These are phyloP conservation scores for Barnettozyma siamensis DNA, from an alignment of 805 yeast genomes.

Conservation along the genomic window DNA sequence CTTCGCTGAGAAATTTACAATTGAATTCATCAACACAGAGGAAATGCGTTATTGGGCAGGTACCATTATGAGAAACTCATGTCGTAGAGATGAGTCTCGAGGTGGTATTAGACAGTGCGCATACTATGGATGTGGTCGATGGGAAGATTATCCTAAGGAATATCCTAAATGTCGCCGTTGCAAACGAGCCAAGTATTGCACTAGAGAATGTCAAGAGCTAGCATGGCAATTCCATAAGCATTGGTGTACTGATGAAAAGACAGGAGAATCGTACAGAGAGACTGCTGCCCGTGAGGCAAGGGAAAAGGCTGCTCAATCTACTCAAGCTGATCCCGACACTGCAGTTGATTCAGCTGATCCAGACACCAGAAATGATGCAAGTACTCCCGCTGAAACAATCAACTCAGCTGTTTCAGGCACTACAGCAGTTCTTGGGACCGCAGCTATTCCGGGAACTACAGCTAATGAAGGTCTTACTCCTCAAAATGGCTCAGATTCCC, in stretches of 20 bases:
- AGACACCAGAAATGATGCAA: too few species aligned
- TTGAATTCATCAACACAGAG: slow-evolving; percentile 52
- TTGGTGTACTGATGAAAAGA: too few species aligned
- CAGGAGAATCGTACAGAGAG: too few species aligned
- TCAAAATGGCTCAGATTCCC: too few species aligned
- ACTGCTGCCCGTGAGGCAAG: too few species aligned
- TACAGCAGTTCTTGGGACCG: too few species aligned
- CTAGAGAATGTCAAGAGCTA: slow-evolving; percentile 82
- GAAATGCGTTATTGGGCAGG: slow-evolving; percentile 96
- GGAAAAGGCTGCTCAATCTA: too few species aligned
- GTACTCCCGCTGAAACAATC: too few species aligned
- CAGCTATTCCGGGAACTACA: too few species aligned
- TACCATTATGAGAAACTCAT: slow-evolving; percentile 94
- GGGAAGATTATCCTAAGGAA: slow-evolving; percentile 89
- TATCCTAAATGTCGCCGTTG: slow-evolving; percentile 94
- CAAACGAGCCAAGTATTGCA: slow-evolving; percentile 91
- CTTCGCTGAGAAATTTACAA: slow-evolving; percentile 85
- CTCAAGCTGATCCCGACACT: too few species aligned
- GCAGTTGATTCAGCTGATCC: slow-evolving; percentile 32
- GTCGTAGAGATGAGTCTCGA: slow-evolving; percentile 79
- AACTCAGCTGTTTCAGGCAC: too few species aligned
- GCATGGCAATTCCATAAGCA: slow-evolving; percentile 93
- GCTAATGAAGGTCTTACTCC: too few species aligned
- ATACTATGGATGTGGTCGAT: slow-evolving; percentile 83
- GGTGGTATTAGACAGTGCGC: slow-evolving; percentile 96